Conservation (phyloP, 257 asterid species). For the Paulownia fortunei region DNA sequence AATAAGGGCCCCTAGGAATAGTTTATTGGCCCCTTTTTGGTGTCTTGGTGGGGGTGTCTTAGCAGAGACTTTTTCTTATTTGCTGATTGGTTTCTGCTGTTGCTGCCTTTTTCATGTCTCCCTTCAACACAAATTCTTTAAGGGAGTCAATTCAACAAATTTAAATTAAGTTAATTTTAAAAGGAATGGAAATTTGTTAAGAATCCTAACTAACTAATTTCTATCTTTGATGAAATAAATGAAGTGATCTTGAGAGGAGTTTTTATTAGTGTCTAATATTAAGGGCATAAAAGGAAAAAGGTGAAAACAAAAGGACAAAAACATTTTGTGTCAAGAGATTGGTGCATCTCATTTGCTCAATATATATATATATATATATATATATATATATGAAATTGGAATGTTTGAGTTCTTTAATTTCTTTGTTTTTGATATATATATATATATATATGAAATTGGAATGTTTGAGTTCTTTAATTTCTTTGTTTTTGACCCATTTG, state of each 20-base stretch:
- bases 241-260: background rate
- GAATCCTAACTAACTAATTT: background rate
- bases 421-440: too few species aligned
- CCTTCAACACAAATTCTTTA: background rate
- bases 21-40: constrained; percentile 39
- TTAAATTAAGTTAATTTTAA: background rate
- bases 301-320: too few species aligned
- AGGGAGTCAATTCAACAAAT: background rate
- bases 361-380: too few species aligned
- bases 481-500: too few species aligned
- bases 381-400: too few species aligned
- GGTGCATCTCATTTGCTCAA: too few species aligned
- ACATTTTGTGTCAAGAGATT: too few species aligned
- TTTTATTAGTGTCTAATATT: background rate
- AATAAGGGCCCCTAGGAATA: constrained; percentile 3
- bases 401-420: too few species aligned
- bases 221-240: background rate
- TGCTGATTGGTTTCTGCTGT: constrained; percentile 3
- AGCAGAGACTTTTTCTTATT: background rate
- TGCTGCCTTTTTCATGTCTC: background rate
- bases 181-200: background rate
- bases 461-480: too few species aligned
- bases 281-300: background rate
- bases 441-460: too few species aligned
- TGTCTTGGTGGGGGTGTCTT: constrained; percentile 32